Percentiles rank a stretch among this genome's conserved stretches.
phyloP scores from a whole-genome alignment of 2,329 filamentous ascomycete species.

The Bipolaris cookei region DNA sequence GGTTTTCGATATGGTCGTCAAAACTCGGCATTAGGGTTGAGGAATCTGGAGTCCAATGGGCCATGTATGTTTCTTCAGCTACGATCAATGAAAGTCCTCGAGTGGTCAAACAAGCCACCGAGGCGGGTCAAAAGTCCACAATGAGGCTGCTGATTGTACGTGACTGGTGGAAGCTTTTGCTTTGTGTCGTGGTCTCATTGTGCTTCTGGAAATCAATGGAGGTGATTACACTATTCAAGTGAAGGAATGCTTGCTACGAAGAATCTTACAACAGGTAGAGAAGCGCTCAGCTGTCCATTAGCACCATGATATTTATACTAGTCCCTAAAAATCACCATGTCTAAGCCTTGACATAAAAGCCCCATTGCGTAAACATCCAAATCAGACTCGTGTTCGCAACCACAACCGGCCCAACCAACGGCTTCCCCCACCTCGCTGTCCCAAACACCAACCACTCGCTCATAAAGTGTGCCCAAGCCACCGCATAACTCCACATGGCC shows the following conservation, averaged over 20 bases:
- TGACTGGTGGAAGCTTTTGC: constrained; percentile 5
- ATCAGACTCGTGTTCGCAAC: constrained; percentile 62
- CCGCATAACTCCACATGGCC: constrained; percentile 78
- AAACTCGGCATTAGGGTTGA: constrained; percentile 50
- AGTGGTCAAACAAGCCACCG: constrained; percentile 43
- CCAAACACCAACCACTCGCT: constrained; percentile 82
- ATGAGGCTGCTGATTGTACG: constrained; percentile 7
- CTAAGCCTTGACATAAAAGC: constrained; percentile 64
- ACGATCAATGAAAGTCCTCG: constrained; percentile 51
- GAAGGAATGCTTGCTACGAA: not conserved
- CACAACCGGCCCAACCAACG: constrained; percentile 64
- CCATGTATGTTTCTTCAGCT: constrained; percentile 51
- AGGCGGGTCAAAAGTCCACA: constrained; percentile 48
- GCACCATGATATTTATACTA: not conserved
- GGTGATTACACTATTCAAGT: not conserved
- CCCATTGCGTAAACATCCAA: constrained; percentile 73
- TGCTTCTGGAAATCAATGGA: not conserved
- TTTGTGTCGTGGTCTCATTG: not conserved
- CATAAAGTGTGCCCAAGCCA: constrained; percentile 66
- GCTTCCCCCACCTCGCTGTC: constrained; percentile 69
- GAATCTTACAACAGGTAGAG: not conserved
- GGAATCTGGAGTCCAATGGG: constrained; percentile 49
- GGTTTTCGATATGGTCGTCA: constrained; percentile 43
- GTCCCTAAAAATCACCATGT: too few species aligned
- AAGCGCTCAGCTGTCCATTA: not conserved